Conservation (phyloP, 805 yeast genomes). For the Candida pseudoglaebosa region DNA sequence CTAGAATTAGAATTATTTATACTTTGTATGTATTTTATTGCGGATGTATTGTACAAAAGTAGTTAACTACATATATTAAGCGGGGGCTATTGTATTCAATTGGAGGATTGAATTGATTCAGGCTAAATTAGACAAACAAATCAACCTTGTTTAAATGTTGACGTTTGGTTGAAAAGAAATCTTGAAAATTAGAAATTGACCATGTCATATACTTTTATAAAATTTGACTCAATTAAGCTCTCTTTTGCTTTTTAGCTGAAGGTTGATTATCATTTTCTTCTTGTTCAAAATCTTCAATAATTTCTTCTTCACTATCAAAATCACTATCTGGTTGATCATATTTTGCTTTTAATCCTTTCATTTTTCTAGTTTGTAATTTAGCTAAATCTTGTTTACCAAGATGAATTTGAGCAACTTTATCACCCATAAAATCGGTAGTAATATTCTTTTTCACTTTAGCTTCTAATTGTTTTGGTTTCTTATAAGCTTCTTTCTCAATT, state of each 20-base stretch:
- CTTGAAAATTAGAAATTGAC: background rate
- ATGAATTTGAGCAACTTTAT: constrained; percentile 93
- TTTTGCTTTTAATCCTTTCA: constrained; percentile 92
- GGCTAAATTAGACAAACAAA: too few relatives aligned
- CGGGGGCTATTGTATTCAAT: too few relatives aligned
- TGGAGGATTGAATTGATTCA: too few relatives aligned
- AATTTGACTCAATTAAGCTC: too few relatives aligned
- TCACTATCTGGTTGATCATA: constrained; percentile 69
- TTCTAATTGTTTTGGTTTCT: constrained; percentile 75
- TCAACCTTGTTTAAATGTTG: background rate
- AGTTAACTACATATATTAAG: too few relatives aligned
- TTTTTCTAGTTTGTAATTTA: constrained; percentile 92
- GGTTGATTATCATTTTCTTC: constrained; percentile 25
- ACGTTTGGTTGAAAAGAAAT: background rate
- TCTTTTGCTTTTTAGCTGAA: constrained; percentile 30
- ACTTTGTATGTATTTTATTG: too few relatives aligned
- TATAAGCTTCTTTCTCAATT: constrained; percentile 83
- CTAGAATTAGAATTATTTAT: too few relatives aligned
- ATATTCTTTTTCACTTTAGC: constrained; percentile 86
- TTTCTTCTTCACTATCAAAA: constrained; percentile 49
- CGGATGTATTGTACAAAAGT: too few relatives aligned
- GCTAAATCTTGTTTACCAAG: constrained; percentile 92
- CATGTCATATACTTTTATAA: too few relatives aligned
- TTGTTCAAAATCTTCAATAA: constrained; percentile 8
- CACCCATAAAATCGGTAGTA: constrained; percentile 86